These are phyloP conservation scores for Candida piceae DNA, from an alignment of 805 yeast genomes.

Conservation along the genomic window DNA sequence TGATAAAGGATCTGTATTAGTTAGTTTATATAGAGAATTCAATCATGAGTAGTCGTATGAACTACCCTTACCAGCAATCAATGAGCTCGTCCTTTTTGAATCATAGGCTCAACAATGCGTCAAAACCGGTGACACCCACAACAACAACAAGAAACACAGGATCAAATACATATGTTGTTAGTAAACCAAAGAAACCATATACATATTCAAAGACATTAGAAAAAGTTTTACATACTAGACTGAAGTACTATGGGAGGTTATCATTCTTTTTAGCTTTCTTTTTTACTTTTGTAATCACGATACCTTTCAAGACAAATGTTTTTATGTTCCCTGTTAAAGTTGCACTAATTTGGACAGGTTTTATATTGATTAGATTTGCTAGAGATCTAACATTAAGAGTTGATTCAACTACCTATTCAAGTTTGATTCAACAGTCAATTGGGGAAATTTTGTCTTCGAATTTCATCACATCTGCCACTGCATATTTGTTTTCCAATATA, in stretches of 20 bases:
- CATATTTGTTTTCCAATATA: conserved; percentile 19
- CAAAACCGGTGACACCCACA: not conserved
- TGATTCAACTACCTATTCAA: conserved; percentile 21
- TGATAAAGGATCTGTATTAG: too few species aligned
- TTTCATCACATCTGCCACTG: conserved; percentile 16
- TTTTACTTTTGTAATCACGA: conserved; percentile 14
- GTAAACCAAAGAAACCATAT: conserved; percentile 14
- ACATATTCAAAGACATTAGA: conserved; percentile 21
- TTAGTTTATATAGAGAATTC: too few species aligned
- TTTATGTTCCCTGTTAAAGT: conserved; percentile 23
- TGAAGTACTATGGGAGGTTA: conserved; percentile 26
- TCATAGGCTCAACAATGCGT: not conserved
- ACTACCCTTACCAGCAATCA: too few species aligned
- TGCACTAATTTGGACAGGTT: conserved; percentile 24
- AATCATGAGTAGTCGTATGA: not conserved
- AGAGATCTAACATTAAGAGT: conserved; percentile 25
- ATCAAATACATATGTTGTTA: too few species aligned
- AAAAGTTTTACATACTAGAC: conserved; percentile 22
- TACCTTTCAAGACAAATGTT: conserved; percentile 19
- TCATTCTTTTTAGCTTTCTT: conserved; percentile 19
- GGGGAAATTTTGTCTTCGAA: conserved; percentile 22
- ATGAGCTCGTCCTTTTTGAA: not conserved
- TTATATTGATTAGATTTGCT: conserved; percentile 24
- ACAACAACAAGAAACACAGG: not conserved
- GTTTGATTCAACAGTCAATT: conserved; percentile 21